Conservation (phyloP, 805 yeast species). For the Grigorovia humatica region DNA sequence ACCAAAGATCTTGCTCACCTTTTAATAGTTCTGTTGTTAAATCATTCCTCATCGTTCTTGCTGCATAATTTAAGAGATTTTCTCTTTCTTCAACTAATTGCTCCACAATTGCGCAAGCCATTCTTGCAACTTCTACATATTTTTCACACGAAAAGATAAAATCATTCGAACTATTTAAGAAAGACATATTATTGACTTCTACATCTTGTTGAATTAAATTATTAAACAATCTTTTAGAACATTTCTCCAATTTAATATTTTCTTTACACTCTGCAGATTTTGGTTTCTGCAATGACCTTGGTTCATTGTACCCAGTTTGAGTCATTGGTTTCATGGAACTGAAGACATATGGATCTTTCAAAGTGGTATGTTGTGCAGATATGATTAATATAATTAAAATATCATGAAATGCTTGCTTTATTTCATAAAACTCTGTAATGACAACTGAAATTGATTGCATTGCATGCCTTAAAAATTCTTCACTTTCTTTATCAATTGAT, state of each 20-base stretch:
- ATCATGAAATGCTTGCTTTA: slow-evolving; percentile 65
- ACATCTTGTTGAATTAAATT: slow-evolving; percentile 40
- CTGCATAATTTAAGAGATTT: slow-evolving; percentile 57
- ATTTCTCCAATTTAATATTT: slow-evolving; percentile 5
- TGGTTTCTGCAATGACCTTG: slow-evolving; percentile 9
- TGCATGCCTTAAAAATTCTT: slow-evolving; percentile 25
- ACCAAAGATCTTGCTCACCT: slow-evolving; percentile 34
- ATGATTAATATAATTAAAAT: slow-evolving; percentile 46
- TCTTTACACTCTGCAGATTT: slow-evolving; percentile 2
- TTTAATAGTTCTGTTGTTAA: slow-evolving; percentile 49
- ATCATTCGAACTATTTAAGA: slow-evolving; percentile 24
- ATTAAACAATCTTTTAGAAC: slow-evolving; percentile 34
- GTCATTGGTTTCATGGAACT: slow-evolving; percentile 47
- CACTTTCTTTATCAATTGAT: slow-evolving; percentile 21
- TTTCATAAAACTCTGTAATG: slow-evolving; percentile 59
- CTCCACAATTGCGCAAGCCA: slow-evolving; percentile 34
- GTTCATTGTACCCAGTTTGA: slow-evolving; percentile 28
- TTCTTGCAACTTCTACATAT: slow-evolving; percentile 28
- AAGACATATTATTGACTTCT: slow-evolving; percentile 30
- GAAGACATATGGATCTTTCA: slow-evolving; percentile 69
- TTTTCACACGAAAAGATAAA: slow-evolving; percentile 26
- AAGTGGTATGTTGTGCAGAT: slow-evolving; percentile 58
- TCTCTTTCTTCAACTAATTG: slow-evolving; percentile 64
- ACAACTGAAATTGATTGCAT: slow-evolving; percentile 19
- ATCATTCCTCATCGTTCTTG: slow-evolving; percentile 69